phyloP scores from a whole-genome alignment of 805 yeast species.

The Cyberlindnera misumaiensis region DNA sequence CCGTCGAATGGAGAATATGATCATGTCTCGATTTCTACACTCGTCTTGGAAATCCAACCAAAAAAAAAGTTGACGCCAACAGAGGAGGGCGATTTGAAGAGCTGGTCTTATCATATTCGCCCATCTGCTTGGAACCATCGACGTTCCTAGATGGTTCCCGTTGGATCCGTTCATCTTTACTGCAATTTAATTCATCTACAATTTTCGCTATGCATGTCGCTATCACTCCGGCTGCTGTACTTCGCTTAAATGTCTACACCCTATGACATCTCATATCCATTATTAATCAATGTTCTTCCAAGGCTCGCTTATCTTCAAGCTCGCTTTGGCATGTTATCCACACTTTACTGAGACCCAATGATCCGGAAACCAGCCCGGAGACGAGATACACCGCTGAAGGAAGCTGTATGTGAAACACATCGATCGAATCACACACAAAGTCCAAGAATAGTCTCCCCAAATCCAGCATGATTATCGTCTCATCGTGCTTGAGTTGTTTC shows the following conservation, averaged over 20 bases:
- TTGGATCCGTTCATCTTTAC: too few relatives aligned
- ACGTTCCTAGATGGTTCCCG: background rate
- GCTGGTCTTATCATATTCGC: conserved; percentile 2
- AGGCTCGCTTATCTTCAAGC: conserved; percentile 1
- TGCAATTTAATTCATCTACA: background rate
- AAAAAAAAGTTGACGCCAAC: too few relatives aligned
- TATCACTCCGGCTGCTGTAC: background rate
- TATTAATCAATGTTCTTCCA: background rate
- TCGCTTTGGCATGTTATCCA: conserved; percentile 19
- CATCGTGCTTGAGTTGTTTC: conserved; percentile 29
- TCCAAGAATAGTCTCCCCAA: conserved; percentile 38
- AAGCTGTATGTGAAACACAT: conserved; percentile 34
- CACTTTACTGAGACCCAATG: conserved; percentile 21
- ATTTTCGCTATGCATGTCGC: background rate
- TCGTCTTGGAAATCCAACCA: too few relatives aligned
- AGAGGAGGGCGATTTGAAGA: too few relatives aligned
- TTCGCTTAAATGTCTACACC: background rate
- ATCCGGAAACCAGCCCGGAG: conserved; percentile 20
- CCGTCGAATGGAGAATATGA: conserved; percentile 20
- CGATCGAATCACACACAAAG: conserved; percentile 40
- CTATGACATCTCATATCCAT: background rate
- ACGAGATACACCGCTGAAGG: conserved; percentile 16
- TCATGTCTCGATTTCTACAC: background rate
- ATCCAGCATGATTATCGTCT: conserved; percentile 32
- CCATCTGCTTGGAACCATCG: too few relatives aligned